A percentile compares a stretch with the other conserved stretches of the same genome.
These are phyloP conservation scores for Rhizopogon roseolus DNA, from an alignment of 768 basidiomycete species.

Conservation along the genomic window DNA sequence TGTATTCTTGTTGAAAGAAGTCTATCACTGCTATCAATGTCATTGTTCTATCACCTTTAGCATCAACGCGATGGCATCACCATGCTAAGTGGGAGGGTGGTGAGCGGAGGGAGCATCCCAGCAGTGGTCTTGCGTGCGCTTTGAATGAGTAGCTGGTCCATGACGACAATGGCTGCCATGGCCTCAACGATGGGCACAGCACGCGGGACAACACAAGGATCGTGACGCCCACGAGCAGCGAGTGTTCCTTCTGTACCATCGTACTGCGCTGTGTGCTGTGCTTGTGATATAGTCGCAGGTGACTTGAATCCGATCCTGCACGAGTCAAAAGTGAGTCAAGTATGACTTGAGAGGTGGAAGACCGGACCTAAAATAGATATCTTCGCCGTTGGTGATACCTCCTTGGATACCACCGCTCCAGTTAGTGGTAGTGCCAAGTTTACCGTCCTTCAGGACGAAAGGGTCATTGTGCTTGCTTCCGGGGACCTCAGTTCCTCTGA, in stretches of 20 bases:
- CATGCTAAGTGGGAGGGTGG: slow-evolving; percentile 93
- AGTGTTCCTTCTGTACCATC: slow-evolving; percentile 86
- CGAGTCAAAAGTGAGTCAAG: slow-evolving; percentile 6
- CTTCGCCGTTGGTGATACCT: slow-evolving; percentile 95
- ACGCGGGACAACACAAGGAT: slow-evolving; percentile 95
- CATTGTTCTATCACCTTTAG: slow-evolving; percentile 8
- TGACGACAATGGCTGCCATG: slow-evolving; percentile 93
- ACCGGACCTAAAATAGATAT: slow-evolving; percentile 90
- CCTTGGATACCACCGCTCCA: slow-evolving; percentile 98
- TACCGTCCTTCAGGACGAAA: slow-evolving; percentile 68
- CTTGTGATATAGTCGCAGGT: slow-evolving; percentile 94
- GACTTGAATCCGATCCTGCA: slow-evolving; percentile 93
- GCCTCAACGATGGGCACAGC: slow-evolving; percentile 98
- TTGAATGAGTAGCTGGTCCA: slow-evolving; percentile 91
- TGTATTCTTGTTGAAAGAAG: slow-evolving; percentile 2
- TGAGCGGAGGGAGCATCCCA: slow-evolving; percentile 74
- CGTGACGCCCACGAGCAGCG: slow-evolving; percentile 91
- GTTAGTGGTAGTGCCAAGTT: slow-evolving; percentile 82
- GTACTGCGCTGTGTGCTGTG: slow-evolving; percentile 88
- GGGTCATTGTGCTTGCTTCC: slow-evolving; percentile 93
- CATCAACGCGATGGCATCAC: slow-evolving; percentile 48
- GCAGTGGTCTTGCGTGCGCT: slow-evolving; percentile 75
- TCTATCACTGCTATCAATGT: neutral
- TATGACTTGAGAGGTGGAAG: neutral
- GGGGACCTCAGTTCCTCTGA: slow-evolving; percentile 89